phyloP scores from a whole-genome alignment of 2,329 filamentous ascomycete genomes.

The Cephalotrichum gorgonifer region DNA sequence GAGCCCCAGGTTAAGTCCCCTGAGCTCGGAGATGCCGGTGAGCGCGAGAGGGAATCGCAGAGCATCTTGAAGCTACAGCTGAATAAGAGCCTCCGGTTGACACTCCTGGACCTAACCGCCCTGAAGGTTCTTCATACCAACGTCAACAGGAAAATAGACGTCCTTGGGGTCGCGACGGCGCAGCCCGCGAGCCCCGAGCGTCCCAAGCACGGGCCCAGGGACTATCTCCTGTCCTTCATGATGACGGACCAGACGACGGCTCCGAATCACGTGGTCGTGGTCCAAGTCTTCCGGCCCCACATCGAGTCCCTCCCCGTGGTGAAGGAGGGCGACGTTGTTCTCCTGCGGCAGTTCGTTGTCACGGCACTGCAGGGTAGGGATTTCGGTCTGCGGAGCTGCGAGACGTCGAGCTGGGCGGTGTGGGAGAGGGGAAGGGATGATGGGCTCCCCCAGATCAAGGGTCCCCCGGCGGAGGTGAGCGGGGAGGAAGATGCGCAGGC shows the following conservation, averaged over 20 bases:
- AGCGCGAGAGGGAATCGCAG: not conserved
- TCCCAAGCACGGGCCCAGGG: slow-evolving; percentile 45
- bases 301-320: slow-evolving; percentile 45
- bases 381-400: slow-evolving; percentile 44
- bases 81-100: slow-evolving; percentile 32
- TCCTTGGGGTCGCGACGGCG: slow-evolving; percentile 43
- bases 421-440: slow-evolving; percentile 35
- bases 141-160: slow-evolving; percentile 37
- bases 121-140: slow-evolving; percentile 42
- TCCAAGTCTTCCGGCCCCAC: slow-evolving; percentile 49
- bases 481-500: slow-evolving; percentile 39
- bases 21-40: not conserved
- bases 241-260: slow-evolving; percentile 46
- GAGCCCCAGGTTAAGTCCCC: not conserved
- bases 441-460: slow-evolving; percentile 41
- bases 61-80: slow-evolving; percentile 15
- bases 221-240: slow-evolving; percentile 49
- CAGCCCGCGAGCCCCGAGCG: slow-evolving; percentile 39
- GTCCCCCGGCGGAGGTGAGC: slow-evolving; percentile 47
- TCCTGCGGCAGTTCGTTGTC: slow-evolving; percentile 47
- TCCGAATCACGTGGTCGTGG: slow-evolving; percentile 38
- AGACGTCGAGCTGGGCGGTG: slow-evolving; percentile 51
- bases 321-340: slow-evolving; percentile 44
- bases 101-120: slow-evolving; percentile 40
- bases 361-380: slow-evolving; percentile 41